Base-by-base conservation (phyloP, 1,284 basidiomycete species). In the Ustilago shanxiensis region DNA sequence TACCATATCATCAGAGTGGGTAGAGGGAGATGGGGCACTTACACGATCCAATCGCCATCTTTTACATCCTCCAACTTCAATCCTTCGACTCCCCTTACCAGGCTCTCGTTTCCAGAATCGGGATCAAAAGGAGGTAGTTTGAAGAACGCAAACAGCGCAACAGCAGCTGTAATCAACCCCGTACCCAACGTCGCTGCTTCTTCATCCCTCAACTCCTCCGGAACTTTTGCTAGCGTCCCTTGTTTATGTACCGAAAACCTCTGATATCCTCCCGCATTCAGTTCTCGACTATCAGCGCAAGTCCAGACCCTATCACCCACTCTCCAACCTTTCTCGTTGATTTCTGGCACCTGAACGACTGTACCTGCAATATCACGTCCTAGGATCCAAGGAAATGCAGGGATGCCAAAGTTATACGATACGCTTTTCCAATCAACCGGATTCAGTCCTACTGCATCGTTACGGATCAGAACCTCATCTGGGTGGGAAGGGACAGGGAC, bases 301-400 rank as follows among this genome's bases (percentile, higher is more conserved):
- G 77, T 80, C 82, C 82, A 83, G 2, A 83, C 80, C 8, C 88
- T 75, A 75, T 88, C 87, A 10, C 88, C 88, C 31, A 86, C 84
- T 77, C 88, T 87, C 85, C 88, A 86, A 28, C 86, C 82, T 39
- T 62, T 54, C 0, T 72, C 85, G 67, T 88, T 88, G 52, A 86
- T 84, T 16, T 72, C 67, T 10, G 88, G 88, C 45, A 88, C 86
- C 60, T 87, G 85, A 28, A 88, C 87, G 61, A 89, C 87, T 18
- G 83, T 84, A 6, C 88, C 88, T 20, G 87, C 82, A 63, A 88
- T 86, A 66, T 89, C 88, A 77, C 88, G 87, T n/a, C 88, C 88
- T 0, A 88, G 84, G 24, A 88, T 86, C 80, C 80, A 82, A n/a
- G 82, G 82, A 5, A 72, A 72, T 1, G 68, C 64, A 6, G 72